These are phyloP conservation scores for Brasenia schreberi DNA, from an alignment of 164 flowering plant genomes.

Conservation along the genomic window DNA sequence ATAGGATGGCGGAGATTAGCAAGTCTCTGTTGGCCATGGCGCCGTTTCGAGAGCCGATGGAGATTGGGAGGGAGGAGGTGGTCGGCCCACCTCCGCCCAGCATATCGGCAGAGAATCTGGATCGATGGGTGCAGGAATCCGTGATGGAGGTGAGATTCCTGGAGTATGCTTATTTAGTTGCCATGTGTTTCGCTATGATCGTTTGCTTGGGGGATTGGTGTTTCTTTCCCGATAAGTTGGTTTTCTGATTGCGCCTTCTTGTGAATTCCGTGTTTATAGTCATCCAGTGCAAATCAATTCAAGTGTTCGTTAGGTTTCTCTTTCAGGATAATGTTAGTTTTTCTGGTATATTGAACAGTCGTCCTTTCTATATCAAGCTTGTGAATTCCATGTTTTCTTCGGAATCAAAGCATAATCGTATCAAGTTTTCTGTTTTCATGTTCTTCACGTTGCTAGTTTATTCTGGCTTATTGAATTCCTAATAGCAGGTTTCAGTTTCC, in stretches of 20 bases:
- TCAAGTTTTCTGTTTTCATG: no score
- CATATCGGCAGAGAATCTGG: conserved; percentile 9
- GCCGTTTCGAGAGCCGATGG: neutral
- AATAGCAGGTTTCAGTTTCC: no score
- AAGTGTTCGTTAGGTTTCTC: neutral
- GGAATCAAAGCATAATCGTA: no score
- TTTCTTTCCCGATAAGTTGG: neutral
- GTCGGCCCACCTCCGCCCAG: neutral
- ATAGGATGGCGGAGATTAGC: neutral
- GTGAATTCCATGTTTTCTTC: no score
- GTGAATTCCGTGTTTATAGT: no score
- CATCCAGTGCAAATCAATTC: neutral
- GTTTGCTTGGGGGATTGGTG: neutral
- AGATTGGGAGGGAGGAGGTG: neutral
- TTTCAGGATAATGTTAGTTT: neutral
- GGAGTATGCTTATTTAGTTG: neutral
- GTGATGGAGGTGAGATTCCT: conserved; percentile 13
- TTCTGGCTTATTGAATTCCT: no score
- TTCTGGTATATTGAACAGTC: no score
- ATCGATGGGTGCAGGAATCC: conserved; percentile 18
- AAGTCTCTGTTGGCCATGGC: neutral
- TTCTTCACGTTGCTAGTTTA: no score
- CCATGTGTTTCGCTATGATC: neutral
- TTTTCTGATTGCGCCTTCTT: neutral
- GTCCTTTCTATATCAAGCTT: no score